These are phyloP conservation scores for Colletotrichum truncatum DNA, from an alignment of 2,329 filamentous ascomycete species.

Conservation along the genomic window DNA sequence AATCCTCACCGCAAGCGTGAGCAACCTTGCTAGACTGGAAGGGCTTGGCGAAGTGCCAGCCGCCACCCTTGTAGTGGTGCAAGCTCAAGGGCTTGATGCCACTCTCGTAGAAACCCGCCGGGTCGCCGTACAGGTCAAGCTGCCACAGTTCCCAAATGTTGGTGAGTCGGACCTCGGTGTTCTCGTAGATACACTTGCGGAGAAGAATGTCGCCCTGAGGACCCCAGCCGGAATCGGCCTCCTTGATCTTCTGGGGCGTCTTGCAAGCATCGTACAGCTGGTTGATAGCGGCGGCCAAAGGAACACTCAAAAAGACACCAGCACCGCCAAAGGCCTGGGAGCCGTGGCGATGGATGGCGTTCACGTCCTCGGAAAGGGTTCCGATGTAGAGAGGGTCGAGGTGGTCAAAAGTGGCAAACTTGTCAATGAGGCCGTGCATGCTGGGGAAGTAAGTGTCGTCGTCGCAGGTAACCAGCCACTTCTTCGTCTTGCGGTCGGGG, in stretches of 20 bases:
- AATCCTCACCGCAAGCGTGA: constrained; percentile 68
- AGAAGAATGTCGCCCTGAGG: constrained; percentile 69
- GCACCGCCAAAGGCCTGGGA: constrained; percentile 72
- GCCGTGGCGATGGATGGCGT: constrained; percentile 67
- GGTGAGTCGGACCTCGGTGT: constrained; percentile 67
- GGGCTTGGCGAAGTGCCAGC: constrained; percentile 64
- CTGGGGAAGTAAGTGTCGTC: constrained; percentile 74
- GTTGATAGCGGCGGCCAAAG: constrained; percentile 55
- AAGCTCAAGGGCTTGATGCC: constrained; percentile 68
- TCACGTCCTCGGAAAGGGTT: constrained; percentile 68
- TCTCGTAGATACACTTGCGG: constrained; percentile 71
- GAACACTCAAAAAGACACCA: constrained; percentile 68
- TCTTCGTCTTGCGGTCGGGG: constrained; percentile 55
- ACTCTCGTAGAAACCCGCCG: constrained; percentile 71
- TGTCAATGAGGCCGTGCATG: constrained; percentile 62
- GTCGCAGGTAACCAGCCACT: constrained; percentile 71
- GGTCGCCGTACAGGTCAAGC: constrained; percentile 67
- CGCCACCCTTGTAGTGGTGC: constrained; percentile 71
- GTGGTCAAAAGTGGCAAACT: constrained; percentile 61
- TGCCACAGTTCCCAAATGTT: constrained; percentile 67
- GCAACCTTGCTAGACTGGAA: constrained; percentile 66
- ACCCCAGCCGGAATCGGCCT: constrained; percentile 67
- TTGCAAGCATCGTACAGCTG: constrained; percentile 56
- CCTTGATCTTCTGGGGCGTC: constrained; percentile 59
- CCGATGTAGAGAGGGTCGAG: constrained; percentile 66